Evolutionary conservation across 345 rosid species (phyloP).

Genomic region (Euphorbia peplus): DNA sequence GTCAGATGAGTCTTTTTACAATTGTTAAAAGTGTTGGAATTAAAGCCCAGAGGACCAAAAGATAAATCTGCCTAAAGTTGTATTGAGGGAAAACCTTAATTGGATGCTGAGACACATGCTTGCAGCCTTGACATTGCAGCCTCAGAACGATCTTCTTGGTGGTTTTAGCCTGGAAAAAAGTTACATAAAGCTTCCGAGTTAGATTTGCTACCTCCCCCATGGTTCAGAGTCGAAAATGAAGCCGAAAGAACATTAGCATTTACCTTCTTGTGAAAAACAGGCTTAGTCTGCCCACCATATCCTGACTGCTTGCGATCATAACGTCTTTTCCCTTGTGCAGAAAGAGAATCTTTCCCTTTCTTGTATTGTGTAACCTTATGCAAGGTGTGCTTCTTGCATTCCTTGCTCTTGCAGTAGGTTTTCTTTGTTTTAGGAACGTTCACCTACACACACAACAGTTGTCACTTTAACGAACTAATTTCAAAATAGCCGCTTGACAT

Average conservation of each 20-base stretch:
- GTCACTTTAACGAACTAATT: no score
- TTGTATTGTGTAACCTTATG: conserved; percentile 21
- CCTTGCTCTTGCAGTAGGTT: conserved; percentile 7
- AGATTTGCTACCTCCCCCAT: neutral
- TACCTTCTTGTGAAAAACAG: conserved; percentile 33
- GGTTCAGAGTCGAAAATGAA: neutral
- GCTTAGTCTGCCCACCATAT: conserved; percentile 27
- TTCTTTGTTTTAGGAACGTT: no score
- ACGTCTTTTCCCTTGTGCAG: conserved; percentile 17
- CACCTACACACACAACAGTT: no score
- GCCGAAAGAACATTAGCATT: neutral
- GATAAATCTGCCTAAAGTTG: neutral
- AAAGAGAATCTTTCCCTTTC: conserved; percentile 18
- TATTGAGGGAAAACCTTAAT: neutral
- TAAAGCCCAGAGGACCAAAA: no score
- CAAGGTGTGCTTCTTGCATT: conserved; percentile 17
- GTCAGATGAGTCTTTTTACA: no score
- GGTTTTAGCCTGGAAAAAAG: neutral
- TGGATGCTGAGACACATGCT: conserved; percentile 8
- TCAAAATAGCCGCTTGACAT: no score
- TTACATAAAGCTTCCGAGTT: neutral
- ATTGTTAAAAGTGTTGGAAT: no score
- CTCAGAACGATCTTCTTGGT: conserved; percentile 6
- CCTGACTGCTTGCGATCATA: conserved; percentile 29
- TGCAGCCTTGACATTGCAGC: conserved; percentile 10